A percentile compares a stretch with the other conserved stretches of the same genome.
phyloP scores from a whole-genome alignment of 257 asterid genomes.

The Asclepias syriaca region DNA sequence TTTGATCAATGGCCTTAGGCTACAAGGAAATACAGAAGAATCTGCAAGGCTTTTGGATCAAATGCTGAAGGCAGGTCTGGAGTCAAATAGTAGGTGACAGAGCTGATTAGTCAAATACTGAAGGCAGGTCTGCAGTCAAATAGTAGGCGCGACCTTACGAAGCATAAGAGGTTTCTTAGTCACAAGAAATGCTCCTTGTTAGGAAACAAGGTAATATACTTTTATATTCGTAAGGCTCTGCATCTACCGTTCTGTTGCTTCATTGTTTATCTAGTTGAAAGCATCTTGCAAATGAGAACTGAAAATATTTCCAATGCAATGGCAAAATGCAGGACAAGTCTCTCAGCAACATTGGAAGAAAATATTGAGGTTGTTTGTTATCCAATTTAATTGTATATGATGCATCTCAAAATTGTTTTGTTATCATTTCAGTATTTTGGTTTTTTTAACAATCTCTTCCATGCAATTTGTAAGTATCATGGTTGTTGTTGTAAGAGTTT shows the following conservation, averaged over 20 bases:
- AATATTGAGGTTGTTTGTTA: not conserved
- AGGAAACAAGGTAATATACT: slow-evolving; percentile 19
- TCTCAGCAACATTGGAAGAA: not conserved
- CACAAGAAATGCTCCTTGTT: not conserved
- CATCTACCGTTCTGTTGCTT: not conserved
- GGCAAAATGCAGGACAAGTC: not conserved
- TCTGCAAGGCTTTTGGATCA: slow-evolving; percentile 36
- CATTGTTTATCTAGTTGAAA: not conserved
- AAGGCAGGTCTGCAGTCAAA: slow-evolving; percentile 6
- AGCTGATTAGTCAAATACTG: slow-evolving; percentile 11
- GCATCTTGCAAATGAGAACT: not conserved
- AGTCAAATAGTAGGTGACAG: slow-evolving; percentile 2
- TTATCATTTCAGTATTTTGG: not conserved
- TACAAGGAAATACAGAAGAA: slow-evolving; percentile 41
- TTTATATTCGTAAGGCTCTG: not conserved
- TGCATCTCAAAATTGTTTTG: slow-evolving; percentile 5
- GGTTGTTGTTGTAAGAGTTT: not conserved
- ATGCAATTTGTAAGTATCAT: not conserved
- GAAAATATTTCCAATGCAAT: not conserved
- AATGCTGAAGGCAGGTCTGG: slow-evolving; percentile 37
- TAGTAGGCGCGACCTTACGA: too few relatives aligned
- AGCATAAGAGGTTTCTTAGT: too few relatives aligned
- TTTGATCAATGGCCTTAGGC: slow-evolving; percentile 38
- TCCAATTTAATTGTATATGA: not conserved
- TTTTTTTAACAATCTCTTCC: not conserved